Percentiles rank a stretch among this genome's conserved stretches.
phyloP scores from a whole-genome alignment of 805 yeast genomes.

The Lipomyces orientalis region DNA sequence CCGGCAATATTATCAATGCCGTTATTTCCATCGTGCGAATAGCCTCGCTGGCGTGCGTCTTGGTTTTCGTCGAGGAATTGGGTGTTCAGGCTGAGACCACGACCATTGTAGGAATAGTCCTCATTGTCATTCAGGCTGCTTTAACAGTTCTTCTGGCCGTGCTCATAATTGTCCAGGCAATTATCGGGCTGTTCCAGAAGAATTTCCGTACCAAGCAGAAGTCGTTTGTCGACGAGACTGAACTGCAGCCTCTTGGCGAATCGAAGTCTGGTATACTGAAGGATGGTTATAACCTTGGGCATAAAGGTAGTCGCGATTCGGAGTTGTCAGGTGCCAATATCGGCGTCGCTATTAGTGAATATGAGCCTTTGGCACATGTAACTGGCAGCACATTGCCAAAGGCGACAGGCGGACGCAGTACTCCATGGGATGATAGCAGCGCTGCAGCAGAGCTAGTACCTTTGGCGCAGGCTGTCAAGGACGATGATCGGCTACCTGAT shows the following conservation, averaged over 20 bases:
- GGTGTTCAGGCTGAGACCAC: constrained; percentile 39
- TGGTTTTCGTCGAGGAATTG: constrained; percentile 44
- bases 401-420: not conserved
- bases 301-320: not conserved
- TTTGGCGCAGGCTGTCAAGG: not conserved
- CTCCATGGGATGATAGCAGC: constrained; percentile 24
- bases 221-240: constrained; percentile 12
- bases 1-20: constrained; percentile 44
- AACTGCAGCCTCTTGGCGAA: constrained; percentile 22
- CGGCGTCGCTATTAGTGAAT: constrained; percentile 28
- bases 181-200: constrained; percentile 20
- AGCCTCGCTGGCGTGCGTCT: constrained; percentile 41
- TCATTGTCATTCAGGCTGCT: constrained; percentile 43
- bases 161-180: constrained; percentile 37
- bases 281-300: not conserved
- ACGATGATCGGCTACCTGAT: not conserved
- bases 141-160: constrained; percentile 41
- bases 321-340: constrained; percentile 1
- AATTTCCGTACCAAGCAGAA: not conserved
- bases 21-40: constrained; percentile 43
- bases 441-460: constrained; percentile 13
- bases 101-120: constrained; percentile 44
- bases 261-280: constrained; percentile 3
- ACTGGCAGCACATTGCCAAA: not conserved
- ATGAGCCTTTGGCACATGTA: constrained; percentile 18